Evolutionary conservation across 306 rosid genomes (phyloP), one percentile per base, ranked within the genome.

Genomic region (Cicer yamashitae): DNA sequence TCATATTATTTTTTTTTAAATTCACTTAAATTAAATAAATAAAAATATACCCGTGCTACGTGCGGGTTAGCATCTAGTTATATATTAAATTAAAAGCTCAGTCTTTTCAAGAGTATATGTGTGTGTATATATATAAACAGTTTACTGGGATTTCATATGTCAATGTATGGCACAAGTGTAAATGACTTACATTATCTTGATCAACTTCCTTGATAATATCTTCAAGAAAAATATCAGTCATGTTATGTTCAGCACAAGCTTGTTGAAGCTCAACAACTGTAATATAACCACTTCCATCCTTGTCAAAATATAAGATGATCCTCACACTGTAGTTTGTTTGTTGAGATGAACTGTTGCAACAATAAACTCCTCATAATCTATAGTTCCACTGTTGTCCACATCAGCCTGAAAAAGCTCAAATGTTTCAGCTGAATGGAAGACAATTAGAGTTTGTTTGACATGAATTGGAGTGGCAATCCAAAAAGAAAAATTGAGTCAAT

Each of bases 271-370:
- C 98, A 83, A 91, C 98, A 65, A 93, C 96, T 70, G 97, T 93
- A 80, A 91, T 93, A 80, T 93, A 91, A 72, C 98, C 98, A 77
- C 97, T 93, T 45, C 88, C 90, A 71, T 91, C 98, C 88, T 93
- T 93, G 80, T 93, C 98, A 76, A 93, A 93, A 86, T 93, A 91
- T 45, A 38, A 93, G 93, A 83, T 93, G 98, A 61, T 93, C 98
- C 86, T 91, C 98, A 2, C 97, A 97, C 69, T 93, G 96, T 64
- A 91, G n/a, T n/a, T n/a, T n/a, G 89, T 83, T 93, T 93, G 89
- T 93, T 93, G 71, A 93, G 98, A 86, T 93, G 98, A 80, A 93
- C 89, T 45, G 98, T 93, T 44, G 98, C 98, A 57, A 97, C 98
- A 75, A 93, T 88, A 79, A 93, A 93, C 77, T 93, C 98, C 66